Base-by-base conservation (phyloP, 2,329 filamentous ascomycete genomes). In the Fusarium pilosicola region DNA sequence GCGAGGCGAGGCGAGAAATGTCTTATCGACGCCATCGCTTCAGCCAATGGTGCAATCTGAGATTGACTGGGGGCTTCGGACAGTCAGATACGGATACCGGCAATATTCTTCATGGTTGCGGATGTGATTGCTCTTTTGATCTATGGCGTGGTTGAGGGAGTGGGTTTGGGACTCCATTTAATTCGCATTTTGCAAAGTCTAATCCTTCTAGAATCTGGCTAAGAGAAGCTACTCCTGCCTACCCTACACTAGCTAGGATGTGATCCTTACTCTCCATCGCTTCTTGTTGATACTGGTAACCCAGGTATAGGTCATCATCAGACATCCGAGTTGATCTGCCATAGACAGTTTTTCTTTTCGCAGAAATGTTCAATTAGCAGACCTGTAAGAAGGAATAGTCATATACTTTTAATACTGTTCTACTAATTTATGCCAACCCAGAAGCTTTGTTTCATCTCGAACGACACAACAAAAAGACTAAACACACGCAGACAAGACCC, bases 81-180 rank as follows among this genome's bases (percentile, higher is more conserved):
- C 56, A 46, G 38, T 48, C 48, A 48, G 36, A 42, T 32, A 67
- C 49, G 42, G 46, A 51, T 74, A 64, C 18, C 49, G 46, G 59
- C 59, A 65, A 45, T 56, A 45, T 38, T 58, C 14, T 54, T 52
- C 65, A 65, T 68, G 30, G 38, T 51, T 58, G 46, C 67, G 66
- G 67, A 70, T 60, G 30, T 70, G 62, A 63, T 59, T 74, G 26
- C 71, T 74, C 52, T 58, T 74, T 73, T 73, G 48, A 73, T 59
- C 59, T 48, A 56, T 73, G 71, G 70, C 69, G 66, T 26, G 69
- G 57, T 68, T 41, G 18, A 62, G 18, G 34, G 28, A 51, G 68
- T 59, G 62, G 62, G 45, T 52, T 65, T 65, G 34, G 18, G 66
- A 59, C 70, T 73, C 68, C 63, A 59, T 68, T 71, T 65, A 59